Conservation (phyloP, 1,139 yeast genomes). For the Hemisphaericaspora lyxosophila region DNA sequence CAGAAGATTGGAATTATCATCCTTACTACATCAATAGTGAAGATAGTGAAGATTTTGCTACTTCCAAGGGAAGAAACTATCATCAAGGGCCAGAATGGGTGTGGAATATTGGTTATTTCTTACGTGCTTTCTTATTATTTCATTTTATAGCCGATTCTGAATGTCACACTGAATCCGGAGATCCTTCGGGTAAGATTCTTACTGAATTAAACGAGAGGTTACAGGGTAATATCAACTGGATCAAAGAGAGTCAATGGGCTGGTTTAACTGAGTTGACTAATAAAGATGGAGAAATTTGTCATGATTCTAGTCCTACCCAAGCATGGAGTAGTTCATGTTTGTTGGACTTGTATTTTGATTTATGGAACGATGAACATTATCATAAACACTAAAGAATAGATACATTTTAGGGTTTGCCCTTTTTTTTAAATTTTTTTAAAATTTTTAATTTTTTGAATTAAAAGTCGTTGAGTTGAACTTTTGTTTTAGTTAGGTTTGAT, state of each 20-base stretch:
- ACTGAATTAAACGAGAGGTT: constrained; percentile 54
- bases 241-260: constrained; percentile 79
- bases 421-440: too few relatives aligned
- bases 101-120: constrained; percentile 85
- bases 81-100: constrained; percentile 99
- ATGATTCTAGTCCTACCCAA: constrained; percentile 91
- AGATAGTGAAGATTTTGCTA: constrained; percentile 84
- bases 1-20: constrained; percentile 85
- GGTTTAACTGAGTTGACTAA: constrained; percentile 92
- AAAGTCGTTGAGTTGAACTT: not conserved
- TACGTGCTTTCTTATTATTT: constrained; percentile 69
- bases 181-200: constrained; percentile 34
- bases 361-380: constrained; percentile 31
- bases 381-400: constrained; percentile 1
- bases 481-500: not conserved
- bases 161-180: constrained; percentile 24
- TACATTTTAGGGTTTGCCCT: too few relatives aligned
- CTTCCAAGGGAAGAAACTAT: constrained; percentile 92
- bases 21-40: constrained; percentile 83
- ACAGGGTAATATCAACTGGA: constrained; percentile 66
- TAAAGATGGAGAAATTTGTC: constrained; percentile 76
- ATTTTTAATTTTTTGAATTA: not conserved
- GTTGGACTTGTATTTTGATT: constrained; percentile 73
- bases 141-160: constrained; percentile 36
- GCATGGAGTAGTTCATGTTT: constrained; percentile 94